Evolutionary conservation across 2,329 filamentous ascomycete species (phyloP).

Genomic region (Ceratocystis alfenasii): DNA sequence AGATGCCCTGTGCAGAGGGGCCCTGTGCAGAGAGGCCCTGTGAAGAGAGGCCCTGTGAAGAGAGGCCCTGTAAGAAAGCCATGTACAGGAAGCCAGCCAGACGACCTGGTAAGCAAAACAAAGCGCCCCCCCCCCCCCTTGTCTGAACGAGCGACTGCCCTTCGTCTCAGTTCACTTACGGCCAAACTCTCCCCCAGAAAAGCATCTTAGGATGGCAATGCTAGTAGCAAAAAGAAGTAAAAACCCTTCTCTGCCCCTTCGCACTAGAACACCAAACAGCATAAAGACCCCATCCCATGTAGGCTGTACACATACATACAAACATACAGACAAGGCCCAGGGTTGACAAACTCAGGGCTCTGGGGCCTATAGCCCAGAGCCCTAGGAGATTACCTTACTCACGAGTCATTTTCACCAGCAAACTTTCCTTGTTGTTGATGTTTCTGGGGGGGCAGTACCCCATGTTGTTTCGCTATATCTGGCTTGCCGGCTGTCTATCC

Average conservation of each 20-base stretch:
- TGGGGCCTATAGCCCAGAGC: not conserved
- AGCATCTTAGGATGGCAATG: not conserved
- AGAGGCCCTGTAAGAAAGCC: too few relatives aligned
- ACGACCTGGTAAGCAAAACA: not conserved
- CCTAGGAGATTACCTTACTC: not conserved
- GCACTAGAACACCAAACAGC: not conserved
- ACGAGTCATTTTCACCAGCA: not conserved
- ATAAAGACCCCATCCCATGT: not conserved
- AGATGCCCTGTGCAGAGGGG: too few relatives aligned
- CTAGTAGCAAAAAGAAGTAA: not conserved
- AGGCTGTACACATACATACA: not conserved
- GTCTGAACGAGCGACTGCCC: not conserved
- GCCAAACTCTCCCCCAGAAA: not conserved
- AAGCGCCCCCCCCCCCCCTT: too few relatives aligned
- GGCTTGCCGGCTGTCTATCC: not conserved
- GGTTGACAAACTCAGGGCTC: too few relatives aligned
- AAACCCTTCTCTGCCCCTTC: constrained; percentile 2
- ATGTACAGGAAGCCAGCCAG: too few relatives aligned
- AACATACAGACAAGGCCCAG: too few relatives aligned
- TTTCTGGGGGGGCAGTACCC: not conserved
- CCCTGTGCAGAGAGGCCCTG: too few relatives aligned
- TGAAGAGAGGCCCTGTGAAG: too few relatives aligned
- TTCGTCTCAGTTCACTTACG: not conserved
- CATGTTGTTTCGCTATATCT: constrained; percentile 1
- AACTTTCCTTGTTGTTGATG: not conserved